Evolutionary conservation across 169 alveolate species (phyloP).

Genomic region (Eimeria praecox): DNA sequence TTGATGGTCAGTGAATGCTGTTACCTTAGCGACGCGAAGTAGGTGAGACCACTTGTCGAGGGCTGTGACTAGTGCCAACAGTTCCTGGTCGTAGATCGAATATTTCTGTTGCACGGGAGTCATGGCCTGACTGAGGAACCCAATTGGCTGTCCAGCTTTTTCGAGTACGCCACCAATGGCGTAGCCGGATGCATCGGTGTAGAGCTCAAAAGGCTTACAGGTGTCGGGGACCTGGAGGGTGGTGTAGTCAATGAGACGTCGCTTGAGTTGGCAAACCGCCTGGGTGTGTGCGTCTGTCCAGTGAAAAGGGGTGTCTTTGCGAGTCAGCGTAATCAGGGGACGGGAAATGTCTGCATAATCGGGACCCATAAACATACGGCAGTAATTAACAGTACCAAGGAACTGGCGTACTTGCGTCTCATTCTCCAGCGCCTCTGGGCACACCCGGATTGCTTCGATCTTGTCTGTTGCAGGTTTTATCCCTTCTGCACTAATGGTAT

Average conservation of each 20-base stretch:
- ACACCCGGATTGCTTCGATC: not conserved
- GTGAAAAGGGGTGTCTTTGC: not conserved
- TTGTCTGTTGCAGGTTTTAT: not conserved
- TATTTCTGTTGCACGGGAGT: not conserved
- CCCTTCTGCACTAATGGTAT: not conserved
- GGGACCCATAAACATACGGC: not conserved
- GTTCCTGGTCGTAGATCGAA: not conserved
- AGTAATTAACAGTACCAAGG: not conserved
- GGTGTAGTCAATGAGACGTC: not conserved
- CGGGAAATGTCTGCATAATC: not conserved
- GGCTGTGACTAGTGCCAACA: not conserved
- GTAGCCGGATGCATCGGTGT: not conserved
- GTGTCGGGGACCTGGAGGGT: conserved; percentile 8
- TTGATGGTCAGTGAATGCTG: not conserved
- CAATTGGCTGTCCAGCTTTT: not conserved
- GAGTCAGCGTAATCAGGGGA: not conserved
- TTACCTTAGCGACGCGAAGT: not conserved
- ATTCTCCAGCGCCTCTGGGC: not conserved
- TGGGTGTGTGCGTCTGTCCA: not conserved
- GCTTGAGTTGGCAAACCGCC: not conserved
- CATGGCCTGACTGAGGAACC: conserved; percentile 10
- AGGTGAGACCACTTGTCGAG: not conserved
- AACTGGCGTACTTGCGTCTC: conserved; percentile 11
- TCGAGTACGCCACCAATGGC: not conserved
- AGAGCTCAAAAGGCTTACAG: not conserved